phyloP scores from a whole-genome alignment of 192 early-diverging fungal species.

The Podila epigama region DNA sequence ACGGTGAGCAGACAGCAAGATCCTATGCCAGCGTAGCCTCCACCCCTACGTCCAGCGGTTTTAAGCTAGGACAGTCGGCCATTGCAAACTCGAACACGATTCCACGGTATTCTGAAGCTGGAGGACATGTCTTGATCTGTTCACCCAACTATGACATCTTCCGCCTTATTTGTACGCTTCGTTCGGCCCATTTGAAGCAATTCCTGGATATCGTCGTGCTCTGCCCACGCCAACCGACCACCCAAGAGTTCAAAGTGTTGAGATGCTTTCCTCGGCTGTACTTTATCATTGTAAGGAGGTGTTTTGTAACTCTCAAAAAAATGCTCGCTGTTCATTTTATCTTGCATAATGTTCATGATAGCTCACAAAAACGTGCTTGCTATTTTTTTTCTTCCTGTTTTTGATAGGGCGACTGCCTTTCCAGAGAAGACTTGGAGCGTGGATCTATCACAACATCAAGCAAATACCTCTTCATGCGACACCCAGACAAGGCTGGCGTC shows the following conservation, averaged over 20 bases:
- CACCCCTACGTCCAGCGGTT: neutral
- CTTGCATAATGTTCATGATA: neutral
- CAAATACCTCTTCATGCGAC: constrained; percentile 57
- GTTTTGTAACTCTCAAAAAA: neutral
- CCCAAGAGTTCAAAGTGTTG: constrained; percentile 50
- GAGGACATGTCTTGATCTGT: constrained; percentile 37
- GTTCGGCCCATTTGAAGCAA: constrained; percentile 45
- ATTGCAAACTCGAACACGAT: neutral
- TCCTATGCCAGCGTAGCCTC: neutral
- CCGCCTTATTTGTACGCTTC: constrained; percentile 32
- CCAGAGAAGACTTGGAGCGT: constrained; percentile 53
- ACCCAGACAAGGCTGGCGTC: constrained; percentile 40
- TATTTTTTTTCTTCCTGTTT: neutral
- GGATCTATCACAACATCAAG: constrained; percentile 54
- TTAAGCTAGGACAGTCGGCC: neutral
- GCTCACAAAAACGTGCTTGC: neutral
- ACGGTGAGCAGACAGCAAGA: neutral
- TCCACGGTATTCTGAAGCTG: neutral
- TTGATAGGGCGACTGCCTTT: constrained; percentile 53
- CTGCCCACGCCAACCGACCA: constrained; percentile 34
- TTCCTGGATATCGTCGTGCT: constrained; percentile 59
- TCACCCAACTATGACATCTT: constrained; percentile 48
- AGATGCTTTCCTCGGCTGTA: constrained; percentile 55
- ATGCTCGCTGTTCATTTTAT: neutral
- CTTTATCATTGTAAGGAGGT: constrained; percentile 54